Conservation (phyloP, 345 rosid species). For the Salix brachista region DNA sequence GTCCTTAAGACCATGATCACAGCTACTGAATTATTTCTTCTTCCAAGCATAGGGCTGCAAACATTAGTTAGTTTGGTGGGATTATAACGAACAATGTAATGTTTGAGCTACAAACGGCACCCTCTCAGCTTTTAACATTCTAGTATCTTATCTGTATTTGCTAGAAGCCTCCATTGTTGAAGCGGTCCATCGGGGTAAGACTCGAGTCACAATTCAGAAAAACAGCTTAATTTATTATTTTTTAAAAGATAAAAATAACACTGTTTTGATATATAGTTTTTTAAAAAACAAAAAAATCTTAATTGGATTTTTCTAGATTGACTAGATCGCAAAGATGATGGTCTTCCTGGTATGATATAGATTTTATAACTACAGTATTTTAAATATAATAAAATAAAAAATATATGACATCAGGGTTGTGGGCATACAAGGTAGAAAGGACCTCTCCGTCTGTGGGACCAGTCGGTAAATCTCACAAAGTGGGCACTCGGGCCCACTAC, state of each 20-base stretch:
- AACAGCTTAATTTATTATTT: no score
- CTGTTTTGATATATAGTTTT: no score
- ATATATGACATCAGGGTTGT: not conserved
- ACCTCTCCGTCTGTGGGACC: not conserved
- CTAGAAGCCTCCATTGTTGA: no score
- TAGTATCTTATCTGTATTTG: no score
- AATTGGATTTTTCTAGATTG: no score
- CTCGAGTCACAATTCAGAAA: no score
- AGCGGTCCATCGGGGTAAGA: no score
- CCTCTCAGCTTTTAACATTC: not conserved
- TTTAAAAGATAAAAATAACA: no score
- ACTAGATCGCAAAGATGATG: no score
- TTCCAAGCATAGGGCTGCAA: not conserved
- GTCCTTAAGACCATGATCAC: constrained; percentile 2
- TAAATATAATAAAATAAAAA: not conserved
- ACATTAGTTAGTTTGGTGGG: constrained; percentile 4
- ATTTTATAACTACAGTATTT: no score
- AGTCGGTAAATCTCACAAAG: constrained; percentile 2
- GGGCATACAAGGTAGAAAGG: not conserved
- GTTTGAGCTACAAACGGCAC: not conserved
- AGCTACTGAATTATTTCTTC: not conserved
- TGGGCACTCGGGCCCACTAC: not conserved
- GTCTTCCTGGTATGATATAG: no score
- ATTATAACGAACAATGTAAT: not conserved
- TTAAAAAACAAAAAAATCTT: no score